Base-by-base conservation (phyloP, 1,284 basidiomycete species). In the Dichomitus squalens region DNA sequence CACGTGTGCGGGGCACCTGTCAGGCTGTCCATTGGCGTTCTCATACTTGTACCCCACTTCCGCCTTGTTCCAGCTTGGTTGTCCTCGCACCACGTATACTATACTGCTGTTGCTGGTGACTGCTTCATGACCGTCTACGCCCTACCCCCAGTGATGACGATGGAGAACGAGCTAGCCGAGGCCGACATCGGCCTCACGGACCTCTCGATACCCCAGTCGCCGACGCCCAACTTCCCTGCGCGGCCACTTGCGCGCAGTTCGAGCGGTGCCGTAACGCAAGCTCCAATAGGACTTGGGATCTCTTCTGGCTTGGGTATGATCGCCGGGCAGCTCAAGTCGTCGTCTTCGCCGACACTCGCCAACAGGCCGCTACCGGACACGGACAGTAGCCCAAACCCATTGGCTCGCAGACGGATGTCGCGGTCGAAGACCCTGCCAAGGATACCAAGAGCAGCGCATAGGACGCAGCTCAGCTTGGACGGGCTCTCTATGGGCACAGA, bases 401-500 rank as follows among this genome's bases (percentile, higher is more conserved):
- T 36, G 8, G 27, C 53, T 25, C 58, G 61, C 14, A 63, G 65
- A 18, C 61, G 61, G 21, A 51, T 72, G n/a, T 67, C 72, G 35
- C 73, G 79, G n/a, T 77, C 78, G 16, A 74, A 69, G 44, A 80
- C 81, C 1, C 64, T 76, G 31, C 72, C 80, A 7, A 65, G 72
- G 31, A 61, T 72, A n/a, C 61, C 55, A 18, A 60, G 43, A 40
- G 59, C 54, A 25, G 64, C 50, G 57, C 64, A 59, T 11, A 47
- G 55, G 20, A 59, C 59, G 9, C 60, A 47, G 12, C 36, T 61
- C 36, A 69, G 64, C 43, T 53, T 74, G 14, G 67, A 71, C 23
- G 67, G 67, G 12, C 63, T 73, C n/a, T 57, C 68, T 3, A 72
- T 92, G 43, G 77, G 84, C 21, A 65, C 74, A 0, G 79, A 77